Evolutionary conservation across 1,139 yeast species (phyloP).

Genomic region (Taphrina deformans): DNA sequence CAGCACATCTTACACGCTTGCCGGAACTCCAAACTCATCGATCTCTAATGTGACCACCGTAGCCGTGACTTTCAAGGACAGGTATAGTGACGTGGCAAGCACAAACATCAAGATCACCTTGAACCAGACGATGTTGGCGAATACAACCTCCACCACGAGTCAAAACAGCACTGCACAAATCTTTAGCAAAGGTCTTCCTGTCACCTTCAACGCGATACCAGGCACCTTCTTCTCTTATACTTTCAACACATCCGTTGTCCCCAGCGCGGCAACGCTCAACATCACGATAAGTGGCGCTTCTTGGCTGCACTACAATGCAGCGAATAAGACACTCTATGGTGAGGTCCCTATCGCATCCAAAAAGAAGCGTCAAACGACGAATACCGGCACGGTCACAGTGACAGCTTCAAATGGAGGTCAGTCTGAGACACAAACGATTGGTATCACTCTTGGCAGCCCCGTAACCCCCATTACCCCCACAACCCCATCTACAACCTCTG

Average conservation of each 20-base stretch:
- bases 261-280: constrained; percentile 56
- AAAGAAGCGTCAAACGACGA: constrained; percentile 21
- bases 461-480: constrained; percentile 37
- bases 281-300: constrained; percentile 43
- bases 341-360: constrained; percentile 55
- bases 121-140: constrained; percentile 47
- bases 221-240: constrained; percentile 55
- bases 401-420: constrained; percentile 36
- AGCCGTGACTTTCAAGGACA: constrained; percentile 37
- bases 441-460: constrained; percentile 27
- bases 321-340: constrained; percentile 70
- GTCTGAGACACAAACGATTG: constrained; percentile 34
- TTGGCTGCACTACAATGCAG: constrained; percentile 66
- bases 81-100: constrained; percentile 38
- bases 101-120: constrained; percentile 40
- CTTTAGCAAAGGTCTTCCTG: constrained; percentile 13
- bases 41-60: constrained; percentile 39
- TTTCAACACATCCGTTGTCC: constrained; percentile 49
- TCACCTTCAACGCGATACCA: constrained; percentile 62
- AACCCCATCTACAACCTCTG: constrained; percentile 36
- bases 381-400: constrained; percentile 37
- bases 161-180: constrained; percentile 35
- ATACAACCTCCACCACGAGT: constrained; percentile 36
- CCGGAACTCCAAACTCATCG: constrained; percentile 61
- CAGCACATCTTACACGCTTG: constrained; percentile 56